These are phyloP conservation scores for Pleodorina starrii DNA, from an alignment of 139 green algal genomes.

Conservation along the genomic window DNA sequence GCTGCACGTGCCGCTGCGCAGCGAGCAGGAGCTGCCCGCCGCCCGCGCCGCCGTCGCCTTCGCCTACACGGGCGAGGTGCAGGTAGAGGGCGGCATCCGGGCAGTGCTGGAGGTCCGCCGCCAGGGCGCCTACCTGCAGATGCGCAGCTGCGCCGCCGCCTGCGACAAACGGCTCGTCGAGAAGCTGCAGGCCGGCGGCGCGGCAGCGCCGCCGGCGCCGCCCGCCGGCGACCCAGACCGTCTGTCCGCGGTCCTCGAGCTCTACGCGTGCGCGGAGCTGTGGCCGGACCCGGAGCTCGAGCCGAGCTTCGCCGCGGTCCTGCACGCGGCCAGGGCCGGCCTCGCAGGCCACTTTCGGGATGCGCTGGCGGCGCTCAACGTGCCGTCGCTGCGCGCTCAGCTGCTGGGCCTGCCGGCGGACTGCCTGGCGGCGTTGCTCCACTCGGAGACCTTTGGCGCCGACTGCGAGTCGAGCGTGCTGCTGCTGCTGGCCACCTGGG, in stretches of 20 bases:
- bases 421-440: not conserved
- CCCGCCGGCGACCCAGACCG: not conserved
- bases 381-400: not conserved
- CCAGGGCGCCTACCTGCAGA: conserved; percentile 4
- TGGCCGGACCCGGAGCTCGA: not conserved
- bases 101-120: not conserved
- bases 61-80: not conserved
- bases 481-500: conserved; percentile 13
- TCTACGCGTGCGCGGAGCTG: not conserved
- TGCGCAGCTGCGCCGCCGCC: not conserved
- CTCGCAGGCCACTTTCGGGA: not conserved
- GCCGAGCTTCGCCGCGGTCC: not conserved
- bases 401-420: not conserved
- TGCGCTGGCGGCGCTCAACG: not conserved
- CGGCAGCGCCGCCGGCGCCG: not conserved
- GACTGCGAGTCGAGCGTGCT: conserved; percentile 26
- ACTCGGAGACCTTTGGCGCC: not conserved
- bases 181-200: not conserved
- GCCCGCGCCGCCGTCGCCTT: not conserved
- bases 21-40: not conserved
- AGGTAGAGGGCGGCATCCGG: not conserved
- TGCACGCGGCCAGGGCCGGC: not conserved
- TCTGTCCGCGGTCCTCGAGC: not conserved
- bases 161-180: not conserved
- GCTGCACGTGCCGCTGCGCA: not conserved